Evolutionary conservation across 345 rosid species (phyloP).

Genomic region (Eucalyptus curtisii): DNA sequence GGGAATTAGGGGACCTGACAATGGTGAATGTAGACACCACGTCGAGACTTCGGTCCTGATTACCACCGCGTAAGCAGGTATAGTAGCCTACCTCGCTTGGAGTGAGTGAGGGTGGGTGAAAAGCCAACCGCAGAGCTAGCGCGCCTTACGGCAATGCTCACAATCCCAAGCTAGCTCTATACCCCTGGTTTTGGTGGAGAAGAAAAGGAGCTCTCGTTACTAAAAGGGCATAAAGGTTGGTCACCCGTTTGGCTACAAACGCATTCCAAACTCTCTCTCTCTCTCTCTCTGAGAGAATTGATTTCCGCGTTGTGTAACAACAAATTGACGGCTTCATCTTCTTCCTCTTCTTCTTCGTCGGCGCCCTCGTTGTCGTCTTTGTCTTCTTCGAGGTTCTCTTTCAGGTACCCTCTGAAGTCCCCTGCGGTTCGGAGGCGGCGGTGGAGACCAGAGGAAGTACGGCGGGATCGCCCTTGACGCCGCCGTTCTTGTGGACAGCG

Average conservation of each 20-base stretch:
- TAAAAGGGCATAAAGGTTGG: neutral
- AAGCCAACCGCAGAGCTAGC: no score
- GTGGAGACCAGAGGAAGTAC: constrained; percentile 10
- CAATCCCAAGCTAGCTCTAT: no score
- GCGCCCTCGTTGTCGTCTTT: neutral
- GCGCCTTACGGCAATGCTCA: no score
- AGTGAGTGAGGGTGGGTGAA: no score
- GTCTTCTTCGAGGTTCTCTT: constrained; percentile 21
- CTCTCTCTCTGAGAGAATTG: neutral
- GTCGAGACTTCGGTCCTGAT: accelerated
- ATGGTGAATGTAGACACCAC: no score
- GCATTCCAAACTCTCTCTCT: neutral
- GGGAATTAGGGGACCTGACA: no score
- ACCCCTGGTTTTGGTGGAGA: no score
- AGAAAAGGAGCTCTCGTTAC: neutral
- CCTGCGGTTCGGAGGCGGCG: constrained; percentile 27
- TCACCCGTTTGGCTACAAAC: neutral
- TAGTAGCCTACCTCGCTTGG: no score
- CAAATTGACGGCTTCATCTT: no score
- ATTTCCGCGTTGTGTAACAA: no score
- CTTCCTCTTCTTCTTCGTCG: neutral
- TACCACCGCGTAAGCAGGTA: accelerated
- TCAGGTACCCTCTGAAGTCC: constrained; percentile 37
- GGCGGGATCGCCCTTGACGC: constrained; percentile 53
- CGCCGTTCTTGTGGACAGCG: constrained; percentile 35